phyloP scores from a whole-genome alignment of 2,329 filamentous ascomycete genomes.

The Proliferodiscus dingleyae region DNA sequence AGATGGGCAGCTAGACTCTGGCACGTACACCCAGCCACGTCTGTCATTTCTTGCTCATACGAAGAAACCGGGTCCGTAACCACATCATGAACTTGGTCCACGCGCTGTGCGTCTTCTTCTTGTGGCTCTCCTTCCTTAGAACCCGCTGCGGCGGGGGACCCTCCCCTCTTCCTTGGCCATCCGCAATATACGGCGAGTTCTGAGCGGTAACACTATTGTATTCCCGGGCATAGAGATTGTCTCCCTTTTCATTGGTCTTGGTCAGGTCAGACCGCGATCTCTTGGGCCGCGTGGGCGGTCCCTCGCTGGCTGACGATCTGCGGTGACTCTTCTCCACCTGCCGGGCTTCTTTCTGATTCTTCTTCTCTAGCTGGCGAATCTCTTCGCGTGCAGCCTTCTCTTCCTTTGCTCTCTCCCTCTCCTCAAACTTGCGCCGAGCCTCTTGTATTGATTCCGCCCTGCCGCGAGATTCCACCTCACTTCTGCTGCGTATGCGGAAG shows the following conservation, averaged over 20 bases:
- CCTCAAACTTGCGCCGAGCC: conserved; percentile 58
- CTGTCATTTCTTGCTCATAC: conserved; percentile 24
- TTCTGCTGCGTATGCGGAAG: conserved; percentile 56
- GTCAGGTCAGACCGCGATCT: conserved; percentile 35
- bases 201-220: conserved; percentile 16
- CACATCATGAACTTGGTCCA: conserved; percentile 62
- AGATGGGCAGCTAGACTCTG: not conserved
- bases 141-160: not conserved
- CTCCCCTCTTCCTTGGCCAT: conserved; percentile 2
- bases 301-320: conserved; percentile 32
- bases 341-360: conserved; percentile 51
- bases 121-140: conserved; percentile 28
- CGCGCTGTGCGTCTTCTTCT: conserved; percentile 55
- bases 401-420: conserved; percentile 56
- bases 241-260: conserved; percentile 22
- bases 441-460: conserved; percentile 54
- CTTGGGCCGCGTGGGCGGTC: conserved; percentile 35
- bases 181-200: conserved; percentile 5
- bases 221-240: conserved; percentile 16
- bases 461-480: conserved; percentile 51
- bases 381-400: conserved; percentile 58
- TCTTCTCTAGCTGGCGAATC: conserved; percentile 52
- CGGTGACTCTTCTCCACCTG: conserved; percentile 40
- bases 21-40: not conserved
- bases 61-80: conserved; percentile 53